Percentiles rank a stretch among this genome's conserved stretches.
phyloP scores from a whole-genome alignment of 176 grass and related monocot genomes.

The Thalia dealbata region DNA sequence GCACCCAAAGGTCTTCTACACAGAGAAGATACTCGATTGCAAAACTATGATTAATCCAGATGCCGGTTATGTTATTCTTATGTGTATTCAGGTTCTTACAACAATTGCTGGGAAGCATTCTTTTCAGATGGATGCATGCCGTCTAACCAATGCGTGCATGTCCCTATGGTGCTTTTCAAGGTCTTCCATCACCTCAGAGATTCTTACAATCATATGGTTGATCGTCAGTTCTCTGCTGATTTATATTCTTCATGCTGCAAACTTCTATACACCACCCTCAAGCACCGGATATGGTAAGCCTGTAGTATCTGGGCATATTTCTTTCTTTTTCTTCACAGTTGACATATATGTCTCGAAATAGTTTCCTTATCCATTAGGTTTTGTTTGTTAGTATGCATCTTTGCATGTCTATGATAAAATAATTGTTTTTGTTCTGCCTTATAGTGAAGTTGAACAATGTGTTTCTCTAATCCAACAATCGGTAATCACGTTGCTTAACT shows the following conservation, averaged over 20 bases:
- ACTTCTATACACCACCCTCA: slow-evolving; percentile 61
- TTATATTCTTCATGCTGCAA: slow-evolving; percentile 93
- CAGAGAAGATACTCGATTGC: slow-evolving; percentile 28
- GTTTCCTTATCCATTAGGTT: neutral
- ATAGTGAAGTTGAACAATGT: slow-evolving; percentile 56
- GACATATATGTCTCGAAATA: neutral
- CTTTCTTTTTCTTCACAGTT: neutral
- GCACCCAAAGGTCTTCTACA: slow-evolving; percentile 58
- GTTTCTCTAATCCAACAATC: slow-evolving; percentile 67
- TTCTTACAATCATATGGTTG: slow-evolving; percentile 37
- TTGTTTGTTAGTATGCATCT: neutral
- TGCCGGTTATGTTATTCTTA: slow-evolving; percentile 53
- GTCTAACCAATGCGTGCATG: slow-evolving; percentile 63
- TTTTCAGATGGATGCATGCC: slow-evolving; percentile 56
- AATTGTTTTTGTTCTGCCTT: slow-evolving; percentile 13
- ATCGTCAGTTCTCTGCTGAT: slow-evolving; percentile 63
- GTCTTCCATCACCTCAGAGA: slow-evolving; percentile 46
- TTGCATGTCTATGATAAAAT: slow-evolving; percentile 4
- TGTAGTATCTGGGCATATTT: neutral
- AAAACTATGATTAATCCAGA: slow-evolving; percentile 41
- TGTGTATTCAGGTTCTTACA: slow-evolving; percentile 81
- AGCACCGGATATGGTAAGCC: slow-evolving; percentile 59
- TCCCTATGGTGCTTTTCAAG: slow-evolving; percentile 63
- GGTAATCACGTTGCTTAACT: slow-evolving; percentile 64
- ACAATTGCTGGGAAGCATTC: slow-evolving; percentile 55